Base-by-base conservation (phyloP, 176 grass and related monocot genomes). In the Cenchrus americanus region DNA sequence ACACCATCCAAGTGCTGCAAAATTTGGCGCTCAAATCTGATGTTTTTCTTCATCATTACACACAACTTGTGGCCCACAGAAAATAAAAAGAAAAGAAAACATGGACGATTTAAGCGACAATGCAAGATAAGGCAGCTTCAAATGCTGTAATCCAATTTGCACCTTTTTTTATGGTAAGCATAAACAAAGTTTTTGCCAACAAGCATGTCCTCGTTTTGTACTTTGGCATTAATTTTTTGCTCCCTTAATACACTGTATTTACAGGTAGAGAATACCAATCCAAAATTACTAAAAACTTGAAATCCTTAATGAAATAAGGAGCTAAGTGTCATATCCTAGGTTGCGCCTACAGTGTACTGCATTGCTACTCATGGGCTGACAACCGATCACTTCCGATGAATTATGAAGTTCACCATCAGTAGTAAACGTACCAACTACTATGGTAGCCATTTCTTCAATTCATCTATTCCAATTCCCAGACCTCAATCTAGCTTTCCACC, bases 401-500 rank as follows among this genome's bases (percentile, higher is more conserved):
- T 13, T 21, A 7, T 71, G 22, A 51, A 62, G 40, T 53, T 76
- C 68, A 19, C 21, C 52, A 54, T 59, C 14, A 81, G 61, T 48
- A 42, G 7, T 43, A 62, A 49, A 61, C 22, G 2, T 5, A 73
- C 5, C 6, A 11, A 37, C 15, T 37, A 18, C 43, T 49, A 23
- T 6, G 46, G 3, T 49, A n/a, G 7, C 5, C 30, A 59, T 42
- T 72, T 78, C 42, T 62, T 44, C 40, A 62, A 27, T 62, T 72
- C 18, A 48, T 19, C 49, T 17, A 41, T 46, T 18, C 57, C 15
- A 30, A 53, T 53, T 73, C 65, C 24, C 49, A 82, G 19, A 73
- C 2, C 27, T 27, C 49, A 78, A 22, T 89, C 73, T 40, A 76
- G 7, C 27, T 66, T 66, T 42, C 49, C 30, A 67, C 54, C 44